Conservation (phyloP, 2,329 filamentous ascomycete genomes). For the Phoma sp. region DNA sequence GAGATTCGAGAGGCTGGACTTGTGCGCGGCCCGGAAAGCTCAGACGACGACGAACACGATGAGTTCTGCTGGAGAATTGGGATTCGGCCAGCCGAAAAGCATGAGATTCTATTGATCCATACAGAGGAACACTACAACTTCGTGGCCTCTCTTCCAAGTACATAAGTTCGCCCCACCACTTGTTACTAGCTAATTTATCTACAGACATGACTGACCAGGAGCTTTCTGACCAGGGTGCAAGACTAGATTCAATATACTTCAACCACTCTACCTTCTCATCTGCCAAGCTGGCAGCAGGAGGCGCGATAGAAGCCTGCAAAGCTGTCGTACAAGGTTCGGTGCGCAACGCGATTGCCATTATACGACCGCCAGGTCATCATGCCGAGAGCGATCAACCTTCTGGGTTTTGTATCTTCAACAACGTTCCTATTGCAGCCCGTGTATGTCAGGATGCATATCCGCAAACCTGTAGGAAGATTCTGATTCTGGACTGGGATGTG, state of each 20-base stretch:
- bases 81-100: slow-evolving; percentile 75
- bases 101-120: slow-evolving; percentile 84
- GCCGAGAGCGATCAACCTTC: slow-evolving; percentile 85
- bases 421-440: slow-evolving; percentile 89
- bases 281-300: slow-evolving; percentile 83
- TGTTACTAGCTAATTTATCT: slow-evolving; percentile 18
- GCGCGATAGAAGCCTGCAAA: slow-evolving; percentile 93
- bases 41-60: slow-evolving; percentile 54
- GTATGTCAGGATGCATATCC: slow-evolving; percentile 85
- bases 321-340: slow-evolving; percentile 83
- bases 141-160: slow-evolving; percentile 66
- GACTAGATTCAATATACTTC: slow-evolving; percentile 57
- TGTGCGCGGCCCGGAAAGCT: slow-evolving; percentile 66
- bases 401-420: slow-evolving; percentile 98
- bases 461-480: slow-evolving; percentile 80
- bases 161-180: slow-evolving; percentile 20
- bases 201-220: slow-evolving; percentile 60
- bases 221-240: slow-evolving; percentile 63
- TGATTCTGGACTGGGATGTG: slow-evolving; percentile 90
- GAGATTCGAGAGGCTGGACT: slow-evolving; percentile 83
- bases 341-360: slow-evolving; percentile 95
- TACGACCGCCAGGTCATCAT: slow-evolving; percentile 93
- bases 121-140: slow-evolving; percentile 77
- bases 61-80: slow-evolving; percentile 71
- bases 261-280: slow-evolving; percentile 82